Conservation (phyloP, 2,329 filamentous ascomycete genomes). For the Didymella sp. region DNA sequence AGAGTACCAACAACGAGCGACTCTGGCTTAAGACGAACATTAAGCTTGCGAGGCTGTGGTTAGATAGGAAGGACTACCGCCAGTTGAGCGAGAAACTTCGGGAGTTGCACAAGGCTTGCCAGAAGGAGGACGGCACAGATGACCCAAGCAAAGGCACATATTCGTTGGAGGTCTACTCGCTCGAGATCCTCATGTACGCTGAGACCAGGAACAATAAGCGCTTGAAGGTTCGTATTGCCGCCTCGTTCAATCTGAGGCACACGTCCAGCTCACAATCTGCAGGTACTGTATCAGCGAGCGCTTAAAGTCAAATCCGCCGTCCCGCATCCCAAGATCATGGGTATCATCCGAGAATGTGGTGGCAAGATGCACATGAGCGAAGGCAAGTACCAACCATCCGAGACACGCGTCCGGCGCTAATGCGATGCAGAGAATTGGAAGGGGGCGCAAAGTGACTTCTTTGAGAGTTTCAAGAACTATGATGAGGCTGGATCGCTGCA, state of each 20-base stretch:
- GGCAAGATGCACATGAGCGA: conserved; percentile 99
- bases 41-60: conserved; percentile 88
- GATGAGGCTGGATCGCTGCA: conserved; percentile 97
- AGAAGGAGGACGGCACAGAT: conserved; percentile 83
- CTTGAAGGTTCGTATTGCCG: conserved; percentile 67
- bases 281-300: conserved; percentile 85
- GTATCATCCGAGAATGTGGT: conserved; percentile 96
- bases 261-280: conserved; percentile 32
- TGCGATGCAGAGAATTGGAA: conserved; percentile 83
- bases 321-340: conserved; percentile 98
- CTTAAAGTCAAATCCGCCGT: conserved; percentile 95
- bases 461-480: conserved; percentile 98
- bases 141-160: conserved; percentile 97
- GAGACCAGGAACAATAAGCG: conserved; percentile 98
- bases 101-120: conserved; percentile 88
- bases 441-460: conserved; percentile 95
- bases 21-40: conserved; percentile 98
- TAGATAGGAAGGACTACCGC: conserved; percentile 88
- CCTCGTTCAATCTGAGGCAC: conserved; percentile 28
- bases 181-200: conserved; percentile 99
- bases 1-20: conserved; percentile 96
- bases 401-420: conserved; percentile 33
- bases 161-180: conserved; percentile 90
- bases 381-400: conserved; percentile 47
- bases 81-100: conserved; percentile 82